Conservation (phyloP, 2,329 filamentous ascomycete genomes). For the Xenoacremonium recifei region DNA sequence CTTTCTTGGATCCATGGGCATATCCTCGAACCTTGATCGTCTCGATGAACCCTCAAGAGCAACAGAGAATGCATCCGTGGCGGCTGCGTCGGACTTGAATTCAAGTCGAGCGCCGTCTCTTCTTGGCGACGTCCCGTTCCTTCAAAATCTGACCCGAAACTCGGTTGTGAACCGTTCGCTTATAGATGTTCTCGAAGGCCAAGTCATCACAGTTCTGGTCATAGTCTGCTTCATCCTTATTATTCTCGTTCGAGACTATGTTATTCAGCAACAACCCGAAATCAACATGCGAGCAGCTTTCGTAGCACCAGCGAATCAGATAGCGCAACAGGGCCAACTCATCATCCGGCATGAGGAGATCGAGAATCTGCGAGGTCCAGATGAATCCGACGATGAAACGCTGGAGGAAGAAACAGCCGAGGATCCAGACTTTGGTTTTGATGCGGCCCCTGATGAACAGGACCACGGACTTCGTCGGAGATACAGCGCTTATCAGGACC, state of each 20-base stretch:
- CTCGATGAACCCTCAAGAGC: conserved; percentile 17
- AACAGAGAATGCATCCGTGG: conserved; percentile 12
- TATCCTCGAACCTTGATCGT: conserved; percentile 20
- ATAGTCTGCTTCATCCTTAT: conserved; percentile 95
- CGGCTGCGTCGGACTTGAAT: conserved; percentile 6
- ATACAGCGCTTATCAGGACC: background rate
- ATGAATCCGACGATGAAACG: conserved; percentile 32
- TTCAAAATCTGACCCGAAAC: conserved; percentile 65
- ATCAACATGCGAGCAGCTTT: conserved; percentile 76
- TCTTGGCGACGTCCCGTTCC: conserved; percentile 55
- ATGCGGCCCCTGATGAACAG: conserved; percentile 7
- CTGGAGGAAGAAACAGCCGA: conserved; percentile 31
- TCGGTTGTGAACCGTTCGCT: conserved; percentile 73
- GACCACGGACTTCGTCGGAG: background rate
- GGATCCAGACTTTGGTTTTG: conserved; percentile 11
- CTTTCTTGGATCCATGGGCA: conserved; percentile 27
- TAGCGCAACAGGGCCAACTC: conserved; percentile 22
- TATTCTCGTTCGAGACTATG: conserved; percentile 95
- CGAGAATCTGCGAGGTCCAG: conserved; percentile 18
- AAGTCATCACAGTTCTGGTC: conserved; percentile 87
- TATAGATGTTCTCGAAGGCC: conserved; percentile 84
- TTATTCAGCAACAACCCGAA: conserved; percentile 94
- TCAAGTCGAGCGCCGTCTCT: conserved; percentile 31
- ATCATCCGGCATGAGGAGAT: conserved; percentile 22
- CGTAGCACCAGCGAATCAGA: conserved; percentile 41